Evolutionary conservation across 176 grass and related monocot genomes (phyloP).

Genomic region (Triticum urartu): DNA sequence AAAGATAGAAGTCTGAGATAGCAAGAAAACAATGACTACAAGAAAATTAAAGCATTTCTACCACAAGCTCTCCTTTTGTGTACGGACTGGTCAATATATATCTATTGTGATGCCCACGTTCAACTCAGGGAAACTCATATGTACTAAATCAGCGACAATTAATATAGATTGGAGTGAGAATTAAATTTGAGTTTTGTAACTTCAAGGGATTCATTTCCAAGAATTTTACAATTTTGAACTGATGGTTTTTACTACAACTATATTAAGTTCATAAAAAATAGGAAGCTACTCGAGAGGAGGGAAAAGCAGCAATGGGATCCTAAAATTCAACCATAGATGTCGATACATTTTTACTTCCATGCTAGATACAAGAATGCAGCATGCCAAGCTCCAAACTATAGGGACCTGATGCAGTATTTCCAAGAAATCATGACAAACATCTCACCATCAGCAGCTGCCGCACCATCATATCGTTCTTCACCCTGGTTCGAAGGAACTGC

Average conservation of each 20-base stretch:
- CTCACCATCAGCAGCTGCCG: slow-evolving; percentile 59
- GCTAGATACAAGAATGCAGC: neutral
- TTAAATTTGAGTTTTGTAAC: neutral
- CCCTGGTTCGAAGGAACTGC: slow-evolving; percentile 52
- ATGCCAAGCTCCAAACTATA: slow-evolving; percentile 15
- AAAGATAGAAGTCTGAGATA: slow-evolving; percentile 20
- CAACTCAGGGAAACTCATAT: neutral
- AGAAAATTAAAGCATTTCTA: neutral
- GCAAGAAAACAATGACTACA: neutral
- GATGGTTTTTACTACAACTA: neutral
- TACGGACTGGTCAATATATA: neutral
- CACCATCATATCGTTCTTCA: slow-evolving; percentile 71
- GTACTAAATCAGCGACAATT: no score
- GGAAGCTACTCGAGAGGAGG: neutral
- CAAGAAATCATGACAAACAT: slow-evolving; percentile 1
- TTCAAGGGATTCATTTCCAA: neutral
- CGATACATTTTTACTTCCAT: neutral
- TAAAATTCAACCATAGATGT: neutral
- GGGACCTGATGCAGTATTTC: neutral
- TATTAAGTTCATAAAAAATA: neutral
- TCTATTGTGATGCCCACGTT: neutral
- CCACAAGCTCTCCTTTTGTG: neutral
- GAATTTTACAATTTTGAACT: neutral
- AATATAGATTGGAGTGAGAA: neutral
- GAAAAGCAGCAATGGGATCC: neutral